phyloP scores from a whole-genome alignment of 202 grass and related monocot genomes.

The Miscanthus sacchariflorus region DNA sequence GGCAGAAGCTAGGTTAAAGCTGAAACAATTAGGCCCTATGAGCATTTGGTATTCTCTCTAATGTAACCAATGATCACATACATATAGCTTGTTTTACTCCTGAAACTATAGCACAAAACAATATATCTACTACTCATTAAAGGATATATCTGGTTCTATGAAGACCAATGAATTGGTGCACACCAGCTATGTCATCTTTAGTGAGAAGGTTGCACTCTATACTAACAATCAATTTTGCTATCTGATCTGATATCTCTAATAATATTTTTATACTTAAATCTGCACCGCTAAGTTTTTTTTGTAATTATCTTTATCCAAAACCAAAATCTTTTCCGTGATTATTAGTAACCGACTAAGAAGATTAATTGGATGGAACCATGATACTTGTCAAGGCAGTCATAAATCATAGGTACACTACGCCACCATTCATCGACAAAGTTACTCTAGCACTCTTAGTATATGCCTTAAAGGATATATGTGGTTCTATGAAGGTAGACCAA shows the following conservation, averaged over 20 bases:
- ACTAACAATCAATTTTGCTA: background rate
- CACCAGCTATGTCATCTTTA: background rate
- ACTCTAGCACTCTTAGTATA: too few relatives aligned
- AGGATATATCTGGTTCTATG: background rate
- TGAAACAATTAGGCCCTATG: too few relatives aligned
- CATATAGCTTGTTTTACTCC: background rate
- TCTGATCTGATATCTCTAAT: background rate
- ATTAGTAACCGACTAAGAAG: too few relatives aligned
- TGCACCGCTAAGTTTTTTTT: too few relatives aligned
- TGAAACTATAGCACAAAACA: background rate
- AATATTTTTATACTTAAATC: background rate
- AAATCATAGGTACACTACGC: background rate
- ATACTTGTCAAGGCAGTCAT: rapidly evolving
- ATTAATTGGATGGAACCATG: too few relatives aligned
- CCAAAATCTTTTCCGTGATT: too few relatives aligned
- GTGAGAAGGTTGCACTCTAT: background rate
- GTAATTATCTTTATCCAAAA: too few relatives aligned
- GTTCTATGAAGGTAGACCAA: background rate
- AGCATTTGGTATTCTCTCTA: too few relatives aligned
- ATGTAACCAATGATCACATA: background rate
- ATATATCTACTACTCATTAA: too few relatives aligned
- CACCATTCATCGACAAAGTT: background rate
- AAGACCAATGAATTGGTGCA: background rate
- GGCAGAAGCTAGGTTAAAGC: too few relatives aligned
- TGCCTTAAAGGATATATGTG: background rate